Percentiles rank a stretch among this genome's conserved stretches.
phyloP scores from a whole-genome alignment of 768 basidiomycete species.

The Vishniacozyma victoriae region DNA sequence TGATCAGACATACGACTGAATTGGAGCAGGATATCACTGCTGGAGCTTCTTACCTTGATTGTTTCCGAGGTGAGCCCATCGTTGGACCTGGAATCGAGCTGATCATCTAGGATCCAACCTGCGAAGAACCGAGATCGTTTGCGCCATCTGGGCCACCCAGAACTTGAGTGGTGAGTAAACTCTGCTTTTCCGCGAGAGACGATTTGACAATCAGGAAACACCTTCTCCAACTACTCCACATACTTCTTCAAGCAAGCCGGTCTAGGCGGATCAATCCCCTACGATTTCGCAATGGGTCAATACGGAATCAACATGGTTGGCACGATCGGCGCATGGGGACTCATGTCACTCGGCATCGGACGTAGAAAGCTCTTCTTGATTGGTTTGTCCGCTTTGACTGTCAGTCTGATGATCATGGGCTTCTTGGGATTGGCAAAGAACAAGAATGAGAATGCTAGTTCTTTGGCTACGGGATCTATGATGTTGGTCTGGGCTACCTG shows the following conservation, averaged over 20 bases:
- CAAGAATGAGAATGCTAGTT: not conserved
- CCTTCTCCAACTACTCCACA: not conserved
- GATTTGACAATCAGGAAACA: not conserved
- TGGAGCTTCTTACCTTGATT: slow-evolving; percentile 48
- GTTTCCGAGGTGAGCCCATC: slow-evolving; percentile 48
- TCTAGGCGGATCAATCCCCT: not conserved
- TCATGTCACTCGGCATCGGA: not conserved
- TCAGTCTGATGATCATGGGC: not conserved
- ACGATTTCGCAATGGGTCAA: not conserved
- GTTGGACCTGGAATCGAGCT: too few species aligned
- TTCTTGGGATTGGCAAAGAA: slow-evolving; percentile 37
- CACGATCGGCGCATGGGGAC: not conserved
- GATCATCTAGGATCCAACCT: not conserved
- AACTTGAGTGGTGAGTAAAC: slow-evolving; percentile 13
- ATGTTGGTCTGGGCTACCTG: slow-evolving; percentile 47
- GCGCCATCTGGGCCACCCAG: not conserved
- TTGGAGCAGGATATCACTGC: slow-evolving; percentile 43
- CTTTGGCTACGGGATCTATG: not conserved
- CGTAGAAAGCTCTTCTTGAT: not conserved
- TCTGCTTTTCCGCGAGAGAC: slow-evolving; percentile 12
- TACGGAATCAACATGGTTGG: not conserved
- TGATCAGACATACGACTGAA: slow-evolving; percentile 48
- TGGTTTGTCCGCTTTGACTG: not conserved
- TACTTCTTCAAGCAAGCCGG: not conserved
- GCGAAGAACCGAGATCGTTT: not conserved